phyloP scores from a whole-genome alignment of 495 filamentous ascomycete genomes.

The Lophiostoma macrostomum region DNA sequence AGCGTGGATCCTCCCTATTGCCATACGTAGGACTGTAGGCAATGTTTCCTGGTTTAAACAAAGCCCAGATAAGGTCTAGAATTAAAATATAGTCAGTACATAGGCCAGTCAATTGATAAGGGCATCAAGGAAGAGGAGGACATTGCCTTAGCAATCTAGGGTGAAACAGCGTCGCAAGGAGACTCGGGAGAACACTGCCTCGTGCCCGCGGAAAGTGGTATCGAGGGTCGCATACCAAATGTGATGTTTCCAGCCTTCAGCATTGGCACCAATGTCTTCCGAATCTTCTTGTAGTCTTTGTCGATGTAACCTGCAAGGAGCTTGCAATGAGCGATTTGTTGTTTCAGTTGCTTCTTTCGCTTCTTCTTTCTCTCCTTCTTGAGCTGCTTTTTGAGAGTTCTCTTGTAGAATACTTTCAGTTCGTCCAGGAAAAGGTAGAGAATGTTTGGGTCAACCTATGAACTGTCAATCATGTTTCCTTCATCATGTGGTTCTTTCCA shows the following conservation, averaged over 20 bases:
- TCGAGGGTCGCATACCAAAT: conserved; percentile 69
- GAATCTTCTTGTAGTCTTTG: conserved; percentile 72
- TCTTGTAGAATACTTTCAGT: conserved; percentile 58
- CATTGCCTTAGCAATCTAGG: too few species aligned
- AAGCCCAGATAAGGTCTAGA: too few species aligned
- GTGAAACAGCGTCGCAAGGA: too few species aligned
- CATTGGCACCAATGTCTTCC: conserved; percentile 79
- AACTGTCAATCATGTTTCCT: neutral
- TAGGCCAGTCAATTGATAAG: too few species aligned
- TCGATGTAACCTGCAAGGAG: conserved; percentile 78
- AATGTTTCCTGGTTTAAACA: conserved; percentile 88
- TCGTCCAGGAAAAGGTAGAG: conserved; percentile 87
- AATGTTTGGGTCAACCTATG: conserved; percentile 69
- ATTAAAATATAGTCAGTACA: too few species aligned
- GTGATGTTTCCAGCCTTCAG: conserved; percentile 83
- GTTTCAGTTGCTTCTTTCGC: conserved; percentile 53
- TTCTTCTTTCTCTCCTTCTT: conserved; percentile 65
- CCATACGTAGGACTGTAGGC: conserved; percentile 80
- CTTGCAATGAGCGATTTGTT: conserved; percentile 64
- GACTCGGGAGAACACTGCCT: too few species aligned
- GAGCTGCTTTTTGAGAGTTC: conserved; percentile 62
- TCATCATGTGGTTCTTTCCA: too few species aligned
- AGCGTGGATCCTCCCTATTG: conserved; percentile 73
- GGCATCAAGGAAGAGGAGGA: too few species aligned
- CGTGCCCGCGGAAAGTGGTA: too few species aligned